A percentile compares a stretch with the other conserved stretches of the same genome.
These are phyloP conservation scores for Saccharomyces jurei DNA, from an alignment of 805 yeast genomes.

Conservation along the genomic window DNA sequence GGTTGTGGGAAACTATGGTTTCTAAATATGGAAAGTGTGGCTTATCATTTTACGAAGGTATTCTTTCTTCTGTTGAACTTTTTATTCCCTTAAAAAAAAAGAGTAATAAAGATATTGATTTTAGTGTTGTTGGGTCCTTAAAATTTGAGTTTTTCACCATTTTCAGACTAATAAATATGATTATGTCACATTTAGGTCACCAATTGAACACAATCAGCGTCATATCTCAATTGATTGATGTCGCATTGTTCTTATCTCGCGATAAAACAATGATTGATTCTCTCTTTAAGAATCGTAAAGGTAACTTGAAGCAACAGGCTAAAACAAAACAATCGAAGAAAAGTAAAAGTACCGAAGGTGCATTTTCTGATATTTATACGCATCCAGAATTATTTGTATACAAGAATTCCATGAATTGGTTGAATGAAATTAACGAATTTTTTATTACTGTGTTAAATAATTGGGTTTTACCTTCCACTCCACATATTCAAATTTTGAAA, in stretches of 20 bases:
- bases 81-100: constrained; percentile 43
- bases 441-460: constrained; percentile 41
- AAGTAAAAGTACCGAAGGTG: constrained; percentile 37
- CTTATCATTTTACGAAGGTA: constrained; percentile 42
- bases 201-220: constrained; percentile 42
- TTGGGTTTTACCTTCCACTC: constrained; percentile 51
- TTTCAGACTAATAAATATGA: constrained; percentile 14
- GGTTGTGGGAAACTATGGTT: constrained; percentile 31
- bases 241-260: constrained; percentile 38
- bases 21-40: constrained; percentile 28
- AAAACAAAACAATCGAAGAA: constrained; percentile 32
- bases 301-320: constrained; percentile 5
- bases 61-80: constrained; percentile 49
- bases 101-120: constrained; percentile 34
- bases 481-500: constrained; percentile 49
- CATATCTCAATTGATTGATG: constrained; percentile 50
- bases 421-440: constrained; percentile 32
- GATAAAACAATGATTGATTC: constrained; percentile 28
- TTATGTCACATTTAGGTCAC: constrained; percentile 29
- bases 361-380: constrained; percentile 61
- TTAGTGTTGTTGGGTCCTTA: constrained; percentile 28
- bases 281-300: constrained; percentile 13
- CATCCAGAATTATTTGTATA: constrained; percentile 50
- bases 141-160: constrained; percentile 18
- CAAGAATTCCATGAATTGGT: constrained; percentile 35